These are phyloP conservation scores for Camellia oleifera DNA, from an alignment of 179 eudicot genomes.

Conservation along the genomic window DNA sequence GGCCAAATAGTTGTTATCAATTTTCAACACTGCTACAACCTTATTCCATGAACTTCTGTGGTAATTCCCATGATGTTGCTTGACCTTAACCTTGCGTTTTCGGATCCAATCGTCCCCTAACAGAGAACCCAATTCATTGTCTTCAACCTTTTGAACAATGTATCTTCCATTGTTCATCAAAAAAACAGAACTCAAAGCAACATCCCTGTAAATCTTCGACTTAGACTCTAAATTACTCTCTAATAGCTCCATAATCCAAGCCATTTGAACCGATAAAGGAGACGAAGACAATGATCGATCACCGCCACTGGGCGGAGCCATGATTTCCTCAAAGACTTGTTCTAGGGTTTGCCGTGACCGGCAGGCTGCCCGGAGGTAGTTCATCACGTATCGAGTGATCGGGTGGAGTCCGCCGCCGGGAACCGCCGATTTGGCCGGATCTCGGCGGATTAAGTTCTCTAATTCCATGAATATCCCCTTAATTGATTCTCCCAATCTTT, in stretches of 20 bases:
- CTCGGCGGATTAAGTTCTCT: slow-evolving; percentile 80
- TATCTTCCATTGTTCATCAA: slow-evolving; percentile 92
- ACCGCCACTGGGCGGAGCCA: slow-evolving; percentile 13
- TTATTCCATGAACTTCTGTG: slow-evolving; percentile 84
- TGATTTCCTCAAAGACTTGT: slow-evolving; percentile 72
- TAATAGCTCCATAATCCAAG: slow-evolving; percentile 83
- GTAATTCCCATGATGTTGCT: slow-evolving; percentile 64
- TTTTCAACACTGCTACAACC: slow-evolving; percentile 64
- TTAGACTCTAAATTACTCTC: slow-evolving; percentile 88
- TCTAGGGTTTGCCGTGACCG: slow-evolving; percentile 61
- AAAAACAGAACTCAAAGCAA: slow-evolving; percentile 68
- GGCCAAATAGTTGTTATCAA: slow-evolving; percentile 36
- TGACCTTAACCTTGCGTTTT: slow-evolving; percentile 63
- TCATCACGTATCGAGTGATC: slow-evolving; percentile 86
- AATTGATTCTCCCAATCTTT: slow-evolving; percentile 74
- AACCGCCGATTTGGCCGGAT: slow-evolving; percentile 75
- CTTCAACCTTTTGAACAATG: slow-evolving; percentile 78
- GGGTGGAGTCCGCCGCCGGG: slow-evolving; percentile 93
- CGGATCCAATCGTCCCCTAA: slow-evolving; percentile 86
- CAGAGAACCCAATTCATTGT: slow-evolving; percentile 63
- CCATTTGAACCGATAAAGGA: slow-evolving; percentile 68
- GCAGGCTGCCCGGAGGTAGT: slow-evolving; percentile 82
- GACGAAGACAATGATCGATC: slow-evolving; percentile 31
- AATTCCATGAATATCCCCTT: slow-evolving; percentile 83
- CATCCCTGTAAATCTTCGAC: slow-evolving; percentile 67